Evolutionary conservation across 768 basidiomycete genomes (phyloP).

Genomic region (Hydnum rufescens): DNA sequence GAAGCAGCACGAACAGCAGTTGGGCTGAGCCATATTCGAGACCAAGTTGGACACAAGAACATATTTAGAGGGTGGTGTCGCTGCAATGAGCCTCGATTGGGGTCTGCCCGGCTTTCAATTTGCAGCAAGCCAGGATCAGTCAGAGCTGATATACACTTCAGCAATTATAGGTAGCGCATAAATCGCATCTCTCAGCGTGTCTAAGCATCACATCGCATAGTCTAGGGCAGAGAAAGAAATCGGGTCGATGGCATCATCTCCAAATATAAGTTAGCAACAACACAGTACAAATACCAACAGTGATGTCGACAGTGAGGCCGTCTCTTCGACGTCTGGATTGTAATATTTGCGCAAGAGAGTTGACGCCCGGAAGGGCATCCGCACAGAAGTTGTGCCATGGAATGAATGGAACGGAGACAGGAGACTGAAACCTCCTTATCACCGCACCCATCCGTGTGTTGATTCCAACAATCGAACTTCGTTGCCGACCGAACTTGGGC

Average conservation of each 20-base stretch:
- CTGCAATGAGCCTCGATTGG: too few species aligned
- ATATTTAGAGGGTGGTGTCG: too few species aligned
- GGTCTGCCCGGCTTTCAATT: too few species aligned
- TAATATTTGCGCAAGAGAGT: constrained; percentile 80
- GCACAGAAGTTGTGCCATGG: background rate
- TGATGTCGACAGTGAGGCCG: constrained; percentile 65
- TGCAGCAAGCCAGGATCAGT: too few species aligned
- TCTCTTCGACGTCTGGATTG: constrained; percentile 78
- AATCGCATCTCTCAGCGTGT: too few species aligned
- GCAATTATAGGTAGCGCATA: background rate
- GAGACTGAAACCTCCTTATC: constrained; percentile 34
- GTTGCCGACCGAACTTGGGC: background rate
- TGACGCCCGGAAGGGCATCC: constrained; percentile 90
- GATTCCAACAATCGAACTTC: constrained; percentile 21
- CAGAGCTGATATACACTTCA: too few species aligned
- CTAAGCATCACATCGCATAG: too few species aligned
- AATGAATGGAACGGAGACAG: background rate
- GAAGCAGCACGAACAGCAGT: too few species aligned
- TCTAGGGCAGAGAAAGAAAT: too few species aligned
- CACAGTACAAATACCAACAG: constrained; percentile 75
- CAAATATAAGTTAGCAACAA: constrained; percentile 30
- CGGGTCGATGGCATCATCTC: too few species aligned
- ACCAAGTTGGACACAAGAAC: too few species aligned
- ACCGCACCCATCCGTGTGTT: constrained; percentile 71
- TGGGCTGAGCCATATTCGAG: too few species aligned